Base-by-base conservation (phyloP, 305 asterid species). In the Plantago coronopus region DNA sequence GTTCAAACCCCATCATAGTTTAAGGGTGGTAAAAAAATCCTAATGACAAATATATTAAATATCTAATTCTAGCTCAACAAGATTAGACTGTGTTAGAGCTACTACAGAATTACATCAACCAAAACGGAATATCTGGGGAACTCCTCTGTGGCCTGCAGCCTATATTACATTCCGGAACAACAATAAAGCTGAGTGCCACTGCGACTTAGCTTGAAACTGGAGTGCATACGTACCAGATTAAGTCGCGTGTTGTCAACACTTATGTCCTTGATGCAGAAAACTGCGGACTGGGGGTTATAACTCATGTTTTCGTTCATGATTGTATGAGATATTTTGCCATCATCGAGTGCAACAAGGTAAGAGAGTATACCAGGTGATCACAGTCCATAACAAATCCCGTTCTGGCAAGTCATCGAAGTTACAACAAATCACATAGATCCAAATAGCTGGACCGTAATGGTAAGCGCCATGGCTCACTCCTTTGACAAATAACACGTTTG, bases 1-100 rank as follows among this genome's bases (percentile, higher is more conserved):
- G 11, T 51, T 14, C 17, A n/a, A 51, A 51, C 57, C 57, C 57
- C 57, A 22, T 17, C n/a, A 10, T 34, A 51, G 57, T 51, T 34
- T 1, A 51, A 14, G 57, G 57, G 57, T n/a, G 15, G 29, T 50
- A 50, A 51, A 13, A 22, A 51, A 51, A 51, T 14, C 57, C 57
- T 51, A 51, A 18, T 34, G 27, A 51, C 18, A 51, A 51, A 17
- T 22, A 51, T 34, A 51, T 51, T 12, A 4, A 13, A 13, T 11
- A 5, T 51, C 38, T 51, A 51, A 23, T 22, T 22, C 57, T 34
- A 21, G 27, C 37, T 51, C 27, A 51, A 13, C 31, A 49, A 18
- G 17, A 49, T 22, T 50, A 23, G 37, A 51, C 25, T 22, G 18
- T 22, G 38, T 15, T 51, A 23, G 37, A 17, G 57, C 7, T 51